Base-by-base conservation (phyloP, 2,329 filamentous ascomycete genomes). In the Calonectria multiphialidica region DNA sequence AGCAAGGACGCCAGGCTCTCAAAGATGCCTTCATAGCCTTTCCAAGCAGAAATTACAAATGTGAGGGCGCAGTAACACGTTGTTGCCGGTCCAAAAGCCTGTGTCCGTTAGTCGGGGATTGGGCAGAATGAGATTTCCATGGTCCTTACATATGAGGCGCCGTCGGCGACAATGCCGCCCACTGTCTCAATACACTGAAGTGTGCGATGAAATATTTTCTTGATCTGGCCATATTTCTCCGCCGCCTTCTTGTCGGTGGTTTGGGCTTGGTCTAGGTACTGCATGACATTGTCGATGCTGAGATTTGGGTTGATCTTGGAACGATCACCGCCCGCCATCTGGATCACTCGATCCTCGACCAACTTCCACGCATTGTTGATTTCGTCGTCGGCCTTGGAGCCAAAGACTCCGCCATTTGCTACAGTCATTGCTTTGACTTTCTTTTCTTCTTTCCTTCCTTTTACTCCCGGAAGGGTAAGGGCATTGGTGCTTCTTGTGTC, bases 61-160 rank as follows among this genome's bases (percentile, higher is more conserved):
- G 81, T 82, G 21, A 83, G 79, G n/a, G 82, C 82, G 71, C 80
- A 82, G 55, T 80, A 83, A 70, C 81, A 83, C 74, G 80, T 82
- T 12, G 78, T 76, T 12, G 82, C 77, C 9, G 82, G 82, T 21
- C 76, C 82, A 49, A 83, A 83, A 57, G 80, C 81, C 80, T 82
- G 47, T 12, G 28, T 66, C 8, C 57, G 45, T 33, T 6, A 37
- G 25, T 12, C 28, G 35, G 9, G 35, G 35, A 40, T 25, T 30
- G 6, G 18, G 42, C 28, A 16, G 10, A 21, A 15, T 45, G 12
- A n/a, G 40, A 74, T 70, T 6, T 2, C n/a, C 21, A 13, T 37
- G 16, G 9, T 10, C 37, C 71, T 42, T 59, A 70, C 66, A 15
- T 67, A 64, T 15, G 81, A 82, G 10, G 75, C 78, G 15, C 78